Evolutionary conservation across 257 asterid genomes (phyloP).

Genomic region (Sherardia arvensis): DNA sequence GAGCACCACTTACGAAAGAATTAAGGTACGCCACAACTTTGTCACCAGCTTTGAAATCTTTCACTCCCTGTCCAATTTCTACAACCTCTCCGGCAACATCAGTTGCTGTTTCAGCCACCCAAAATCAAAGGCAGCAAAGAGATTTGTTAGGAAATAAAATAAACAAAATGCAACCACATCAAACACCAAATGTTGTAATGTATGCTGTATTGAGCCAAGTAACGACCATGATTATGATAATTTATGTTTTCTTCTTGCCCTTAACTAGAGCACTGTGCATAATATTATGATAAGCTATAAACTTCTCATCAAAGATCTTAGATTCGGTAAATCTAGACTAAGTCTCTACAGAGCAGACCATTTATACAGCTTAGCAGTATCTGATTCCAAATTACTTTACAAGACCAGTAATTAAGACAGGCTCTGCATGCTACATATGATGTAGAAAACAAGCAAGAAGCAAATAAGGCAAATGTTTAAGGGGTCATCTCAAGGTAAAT

Average conservation of each 20-base stretch:
- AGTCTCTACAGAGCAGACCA: neutral
- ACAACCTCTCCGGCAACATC: constrained; percentile 64
- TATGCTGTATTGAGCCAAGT: neutral
- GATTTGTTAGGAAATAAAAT: neutral
- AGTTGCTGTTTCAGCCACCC: constrained; percentile 26
- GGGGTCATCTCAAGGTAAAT: neutral
- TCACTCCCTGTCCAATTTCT: constrained; percentile 41
- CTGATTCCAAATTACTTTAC: neutral
- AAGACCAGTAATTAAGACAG: neutral
- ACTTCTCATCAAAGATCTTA: neutral
- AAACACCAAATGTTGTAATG: neutral
- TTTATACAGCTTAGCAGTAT: neutral
- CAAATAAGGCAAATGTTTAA: neutral
- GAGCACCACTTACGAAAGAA: constrained; percentile 21
- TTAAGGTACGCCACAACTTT: constrained; percentile 41
- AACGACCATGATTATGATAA: neutral
- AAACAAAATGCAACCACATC: neutral
- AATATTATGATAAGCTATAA: neutral
- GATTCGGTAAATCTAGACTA: too few relatives aligned
- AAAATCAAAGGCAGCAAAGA: neutral
- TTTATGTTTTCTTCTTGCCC: neutral
- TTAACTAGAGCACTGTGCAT: neutral
- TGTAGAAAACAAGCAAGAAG: neutral
- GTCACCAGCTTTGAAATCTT: constrained; percentile 46
- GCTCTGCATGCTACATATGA: neutral